Evolutionary conservation across 306 rosid genomes (phyloP), one percentile per base, ranked within the genome.

Genomic region (Vicia sativa): DNA sequence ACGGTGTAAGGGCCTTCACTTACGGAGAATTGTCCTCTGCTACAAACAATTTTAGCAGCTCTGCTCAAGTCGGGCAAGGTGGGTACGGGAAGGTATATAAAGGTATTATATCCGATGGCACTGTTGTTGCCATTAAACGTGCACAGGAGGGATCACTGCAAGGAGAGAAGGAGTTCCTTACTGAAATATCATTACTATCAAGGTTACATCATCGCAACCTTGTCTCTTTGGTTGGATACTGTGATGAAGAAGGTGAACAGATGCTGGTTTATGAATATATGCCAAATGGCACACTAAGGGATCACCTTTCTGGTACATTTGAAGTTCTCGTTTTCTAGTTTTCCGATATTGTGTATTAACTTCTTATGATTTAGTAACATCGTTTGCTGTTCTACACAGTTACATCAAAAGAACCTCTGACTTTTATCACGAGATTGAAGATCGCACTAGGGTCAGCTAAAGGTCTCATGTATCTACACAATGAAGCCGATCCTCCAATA

Each of bases 401-500:
- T 52, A 66, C 73, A 16, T 63, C 85, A 2, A 79, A 84, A 77
- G 83, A 82, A 62, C 88, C 97, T 19, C 71, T 76, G 45, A 85
- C 85, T 73, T 95, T 91, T 61, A 74, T 81, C 52, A 71, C 67
- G 83, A 88, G 99, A 84, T 77, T 91, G 79, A 85, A 78, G 79
- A 81, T 89, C 8, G 92, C 99, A 4, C 65, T 87, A 75, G 99
- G 83, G 23, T 82, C 96, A 53, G 90, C 97, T 35, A 95, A 86
- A 83, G 99, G 99, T 49, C 89, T 95, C 62, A 77, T 79, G 41
- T 95, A 95, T 79, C 91, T 95, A 9, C 99, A 95, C 65, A 81
- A 90, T 0, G 99, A 91, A 87, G 99, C 97, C 12, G 85, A 95
- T 83, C 99, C 99, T 81, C 99, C 99, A 1, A 84, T 95, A 82